Base-by-base conservation (phyloP, 2,329 filamentous ascomycete species). In the Diaporthe caulivora region DNA sequence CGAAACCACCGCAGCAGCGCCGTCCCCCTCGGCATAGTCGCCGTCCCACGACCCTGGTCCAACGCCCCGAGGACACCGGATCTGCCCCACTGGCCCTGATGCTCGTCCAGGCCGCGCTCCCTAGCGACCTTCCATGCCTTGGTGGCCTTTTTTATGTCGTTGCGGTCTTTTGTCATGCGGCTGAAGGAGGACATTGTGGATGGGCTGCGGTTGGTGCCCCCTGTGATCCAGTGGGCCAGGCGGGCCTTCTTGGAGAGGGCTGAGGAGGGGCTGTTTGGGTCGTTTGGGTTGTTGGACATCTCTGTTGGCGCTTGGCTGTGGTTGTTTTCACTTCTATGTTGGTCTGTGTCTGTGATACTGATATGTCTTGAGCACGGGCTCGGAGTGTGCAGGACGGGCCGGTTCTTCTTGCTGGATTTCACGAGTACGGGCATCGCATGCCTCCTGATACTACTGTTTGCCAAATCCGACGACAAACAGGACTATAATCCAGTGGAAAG, bases 121-220 rank as follows among this genome's bases (percentile, higher is more conserved):
- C 31, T 49, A n/a, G 57, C 51, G 29, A 31, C 11, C 1, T 26
- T 24, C 92, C 72, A 75, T 24, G 54, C 74, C 42, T 53, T 17
- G 34, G 24, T 47, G 24, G 67, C 74, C 49, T 53, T 62, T n/a
- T 47, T 29, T 21, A 68, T 29, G 44, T 62, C 53, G 26, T 64
- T 62, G 40, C 74, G 72, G 37, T 75, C 72, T 17, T 24, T 40
- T 47, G 54, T n/a, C 68, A 58, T 68, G 17, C 26, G 49, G 37
- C 42, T 37, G 40, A 75, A 53, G 49, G 57, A 31, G 18, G 67
- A n/a, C 58, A 54, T 57, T 21, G 71, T 72, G 54, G 34, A 51
- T 8, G 73, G 73, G 29, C 71, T 24, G 21, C 65, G 29, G n/a
- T 40, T 29, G 15, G 65, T 71, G 8, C 74, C 72, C 44, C 74